Percentiles rank a stretch among this genome's conserved stretches.
These are phyloP conservation scores for Guadua angustifolia DNA, from an alignment of 176 grass and related monocot genomes.

Conservation along the genomic window DNA sequence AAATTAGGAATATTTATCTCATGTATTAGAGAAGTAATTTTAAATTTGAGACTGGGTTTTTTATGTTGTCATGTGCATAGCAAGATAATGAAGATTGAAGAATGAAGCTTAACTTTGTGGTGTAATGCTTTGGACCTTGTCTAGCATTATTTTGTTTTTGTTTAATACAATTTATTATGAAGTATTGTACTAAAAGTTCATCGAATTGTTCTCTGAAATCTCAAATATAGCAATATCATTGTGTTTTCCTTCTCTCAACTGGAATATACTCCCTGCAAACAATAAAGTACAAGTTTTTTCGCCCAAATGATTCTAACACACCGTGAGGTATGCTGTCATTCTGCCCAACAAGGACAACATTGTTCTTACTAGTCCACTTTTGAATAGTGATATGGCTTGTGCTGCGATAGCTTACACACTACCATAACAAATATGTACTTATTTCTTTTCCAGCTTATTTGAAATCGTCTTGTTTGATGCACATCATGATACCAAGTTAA, in stretches of 20 bases:
- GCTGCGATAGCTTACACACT: neutral
- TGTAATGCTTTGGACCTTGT: slow-evolving; percentile 15
- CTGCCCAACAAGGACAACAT: neutral
- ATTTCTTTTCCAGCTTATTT: neutral
- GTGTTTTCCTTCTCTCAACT: neutral
- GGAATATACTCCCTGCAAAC: neutral
- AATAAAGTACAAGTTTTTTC: neutral
- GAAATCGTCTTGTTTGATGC: neutral
- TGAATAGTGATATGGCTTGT: neutral
- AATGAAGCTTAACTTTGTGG: neutral
- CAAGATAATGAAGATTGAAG: neutral
- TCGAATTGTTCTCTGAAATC: neutral
- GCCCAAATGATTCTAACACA: neutral
- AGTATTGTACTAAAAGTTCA: neutral
- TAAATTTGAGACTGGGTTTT: neutral
- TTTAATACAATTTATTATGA: neutral
- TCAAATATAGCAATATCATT: neutral
- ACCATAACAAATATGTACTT: neutral
- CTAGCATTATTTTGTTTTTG: neutral
- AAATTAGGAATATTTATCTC: neutral
- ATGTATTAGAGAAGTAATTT: neutral
- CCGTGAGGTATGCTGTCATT: neutral
- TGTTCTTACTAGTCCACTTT: neutral
- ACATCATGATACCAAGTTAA: neutral
- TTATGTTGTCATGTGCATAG: neutral